Conservation (phyloP, 768 basidiomycete species). For the Cystofilobasidium ferigula region DNA sequence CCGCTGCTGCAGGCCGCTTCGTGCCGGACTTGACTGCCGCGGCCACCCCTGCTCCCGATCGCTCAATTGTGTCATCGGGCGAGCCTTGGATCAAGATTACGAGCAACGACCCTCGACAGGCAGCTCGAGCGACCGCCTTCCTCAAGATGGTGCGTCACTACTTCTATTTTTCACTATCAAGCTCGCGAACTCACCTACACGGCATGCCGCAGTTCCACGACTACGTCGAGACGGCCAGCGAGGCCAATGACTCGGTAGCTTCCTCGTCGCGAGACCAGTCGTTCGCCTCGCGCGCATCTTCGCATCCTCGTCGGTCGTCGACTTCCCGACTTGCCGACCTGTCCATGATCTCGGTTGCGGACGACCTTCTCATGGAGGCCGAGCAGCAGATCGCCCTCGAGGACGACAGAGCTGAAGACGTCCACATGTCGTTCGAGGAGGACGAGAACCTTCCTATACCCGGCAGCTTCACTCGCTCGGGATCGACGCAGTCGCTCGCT, state of each 20-base stretch:
- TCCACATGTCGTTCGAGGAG: not conserved
- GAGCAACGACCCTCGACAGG: constrained; percentile 22
- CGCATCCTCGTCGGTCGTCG: not conserved
- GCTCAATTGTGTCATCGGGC: no score
- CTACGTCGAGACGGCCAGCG: constrained; percentile 10
- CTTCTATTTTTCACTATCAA: no score
- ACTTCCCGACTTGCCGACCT: constrained; percentile 2
- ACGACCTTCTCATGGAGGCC: constrained; percentile 23
- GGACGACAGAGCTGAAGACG: not conserved
- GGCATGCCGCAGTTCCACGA: constrained; percentile 28
- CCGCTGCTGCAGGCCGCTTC: no score
- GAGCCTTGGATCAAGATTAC: constrained; percentile 22
- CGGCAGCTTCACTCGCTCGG: constrained; percentile 5
- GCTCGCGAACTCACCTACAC: not conserved
- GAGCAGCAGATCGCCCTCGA: constrained; percentile 25
- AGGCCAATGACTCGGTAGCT: not conserved
- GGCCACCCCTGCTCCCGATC: no score
- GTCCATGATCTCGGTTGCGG: constrained; percentile 21
- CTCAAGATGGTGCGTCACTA: constrained; percentile 24
- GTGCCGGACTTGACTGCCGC: no score
- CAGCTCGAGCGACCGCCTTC: constrained; percentile 21
- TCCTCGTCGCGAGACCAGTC: not conserved
- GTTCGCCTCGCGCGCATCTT: not conserved
- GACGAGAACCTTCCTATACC: constrained; percentile 11
- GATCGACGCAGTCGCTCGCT: not conserved